phyloP scores from a whole-genome alignment of 2,329 filamentous ascomycete genomes.

The Apiospora marii region DNA sequence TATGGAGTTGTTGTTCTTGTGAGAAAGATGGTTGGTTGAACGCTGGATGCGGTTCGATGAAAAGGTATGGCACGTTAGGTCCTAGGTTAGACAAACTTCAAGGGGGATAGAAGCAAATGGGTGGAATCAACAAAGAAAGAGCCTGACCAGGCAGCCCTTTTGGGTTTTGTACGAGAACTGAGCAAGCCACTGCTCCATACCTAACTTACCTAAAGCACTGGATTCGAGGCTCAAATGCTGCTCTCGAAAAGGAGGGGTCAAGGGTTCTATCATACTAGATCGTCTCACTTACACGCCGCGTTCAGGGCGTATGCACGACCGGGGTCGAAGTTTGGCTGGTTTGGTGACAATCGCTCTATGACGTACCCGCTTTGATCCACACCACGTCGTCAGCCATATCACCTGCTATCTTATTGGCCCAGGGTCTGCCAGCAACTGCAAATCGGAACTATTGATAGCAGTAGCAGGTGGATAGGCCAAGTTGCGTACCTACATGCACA shows the following conservation, averaged over 20 bases:
- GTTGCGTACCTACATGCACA: neutral
- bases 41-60: neutral
- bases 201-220: neutral
- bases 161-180: slow-evolving; percentile 8
- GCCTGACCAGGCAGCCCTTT: neutral
- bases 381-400: slow-evolving; percentile 12
- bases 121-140: slow-evolving; percentile 9
- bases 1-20: neutral
- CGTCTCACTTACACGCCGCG: slow-evolving; percentile 20
- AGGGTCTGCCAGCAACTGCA: neutral
- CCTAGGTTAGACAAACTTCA: neutral
- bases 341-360: slow-evolving; percentile 1
- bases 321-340: slow-evolving; percentile 2
- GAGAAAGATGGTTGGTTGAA: neutral
- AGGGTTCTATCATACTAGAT: slow-evolving; percentile 16
- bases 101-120: neutral
- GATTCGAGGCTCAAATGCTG: neutral
- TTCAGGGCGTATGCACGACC: slow-evolving; percentile 20
- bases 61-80: neutral
- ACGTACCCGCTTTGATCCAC: slow-evolving; percentile 19
- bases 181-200: slow-evolving; percentile 13
- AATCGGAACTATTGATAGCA: slow-evolving; percentile 1
- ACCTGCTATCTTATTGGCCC: neutral
- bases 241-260: neutral
- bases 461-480: neutral